Evolutionary conservation across 1,139 yeast species (phyloP).

Genomic region (Blastobotrys serpentis): DNA sequence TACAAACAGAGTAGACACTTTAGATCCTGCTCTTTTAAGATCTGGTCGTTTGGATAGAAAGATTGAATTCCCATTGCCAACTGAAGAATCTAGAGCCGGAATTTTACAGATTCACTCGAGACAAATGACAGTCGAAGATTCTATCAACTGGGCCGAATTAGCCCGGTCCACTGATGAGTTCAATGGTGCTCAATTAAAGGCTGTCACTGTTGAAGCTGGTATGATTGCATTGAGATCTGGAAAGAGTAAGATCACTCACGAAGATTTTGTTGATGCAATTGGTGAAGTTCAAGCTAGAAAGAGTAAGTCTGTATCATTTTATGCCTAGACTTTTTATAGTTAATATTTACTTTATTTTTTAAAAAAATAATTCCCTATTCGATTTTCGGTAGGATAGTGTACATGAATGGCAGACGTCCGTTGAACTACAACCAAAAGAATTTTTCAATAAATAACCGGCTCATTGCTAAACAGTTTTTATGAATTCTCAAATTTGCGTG

Average conservation of each 20-base stretch:
- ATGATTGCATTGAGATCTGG: conserved; percentile 98
- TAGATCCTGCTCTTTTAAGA: conserved; percentile 95
- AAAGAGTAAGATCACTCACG: conserved; percentile 87
- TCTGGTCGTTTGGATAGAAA: conserved; percentile 97
- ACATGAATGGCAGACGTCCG: too few relatives aligned
- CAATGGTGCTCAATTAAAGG: conserved; percentile 97
- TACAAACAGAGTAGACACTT: conserved; percentile 94
- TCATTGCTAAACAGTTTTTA: too few relatives aligned
- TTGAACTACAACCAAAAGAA: too few relatives aligned
- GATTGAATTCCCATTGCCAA: conserved; percentile 95
- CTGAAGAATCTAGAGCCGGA: conserved; percentile 95
- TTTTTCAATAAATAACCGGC: too few relatives aligned
- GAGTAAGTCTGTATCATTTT: conserved; percentile 90
- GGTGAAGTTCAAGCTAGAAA: conserved; percentile 98
- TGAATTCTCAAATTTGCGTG: too few relatives aligned
- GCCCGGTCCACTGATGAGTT: conserved; percentile 98
- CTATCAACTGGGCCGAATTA: conserved; percentile 95
- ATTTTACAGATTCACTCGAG: conserved; percentile 96
- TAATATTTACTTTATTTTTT: not conserved
- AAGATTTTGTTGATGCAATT: conserved; percentile 97
- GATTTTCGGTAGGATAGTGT: not conserved
- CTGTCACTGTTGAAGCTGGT: conserved; percentile 98
- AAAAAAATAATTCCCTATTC: not conserved
- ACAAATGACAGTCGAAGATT: conserved; percentile 90
- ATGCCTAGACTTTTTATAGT: conserved; percentile 53